phyloP scores from a whole-genome alignment of 352 stramenopile genomes.

The Globisporangium emineosum region DNA sequence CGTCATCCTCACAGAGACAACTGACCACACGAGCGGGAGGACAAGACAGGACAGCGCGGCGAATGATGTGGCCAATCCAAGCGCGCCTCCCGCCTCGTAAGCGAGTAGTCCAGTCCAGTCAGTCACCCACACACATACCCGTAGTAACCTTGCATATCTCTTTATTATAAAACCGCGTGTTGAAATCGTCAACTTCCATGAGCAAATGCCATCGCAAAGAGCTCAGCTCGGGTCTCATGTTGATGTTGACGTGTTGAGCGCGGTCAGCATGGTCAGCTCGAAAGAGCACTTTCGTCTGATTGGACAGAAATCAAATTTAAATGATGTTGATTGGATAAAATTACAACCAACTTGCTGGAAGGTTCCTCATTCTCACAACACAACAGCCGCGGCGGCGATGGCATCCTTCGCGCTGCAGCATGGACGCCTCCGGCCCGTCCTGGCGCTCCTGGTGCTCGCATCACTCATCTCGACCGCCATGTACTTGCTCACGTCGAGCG shows the following conservation, averaged over 20 bases:
- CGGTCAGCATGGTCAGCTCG: background rate
- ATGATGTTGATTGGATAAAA: background rate
- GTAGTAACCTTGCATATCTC: constrained; percentile 8
- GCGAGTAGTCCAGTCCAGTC: background rate
- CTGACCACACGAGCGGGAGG: background rate
- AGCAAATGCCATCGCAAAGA: too few relatives aligned
- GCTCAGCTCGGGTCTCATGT: too few relatives aligned
- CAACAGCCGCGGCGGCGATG: background rate
- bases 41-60: background rate
- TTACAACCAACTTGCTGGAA: background rate
- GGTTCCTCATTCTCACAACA: background rate
- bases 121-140: background rate
- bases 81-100: background rate
- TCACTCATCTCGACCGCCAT: background rate
- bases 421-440: background rate
- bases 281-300: background rate
- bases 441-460: constrained; percentile 8
- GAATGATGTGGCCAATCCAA: background rate
- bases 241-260: too few relatives aligned
- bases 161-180: constrained; percentile 14
- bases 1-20: background rate
- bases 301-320: background rate
- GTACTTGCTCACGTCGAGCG: background rate
- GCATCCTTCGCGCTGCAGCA: background rate
- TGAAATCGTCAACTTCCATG: background rate